Percentiles rank a stretch among this genome's conserved stretches.
Evolutionary conservation across 2,329 filamentous ascomycete species (phyloP).

Genomic region (Scedosporium boydii): DNA sequence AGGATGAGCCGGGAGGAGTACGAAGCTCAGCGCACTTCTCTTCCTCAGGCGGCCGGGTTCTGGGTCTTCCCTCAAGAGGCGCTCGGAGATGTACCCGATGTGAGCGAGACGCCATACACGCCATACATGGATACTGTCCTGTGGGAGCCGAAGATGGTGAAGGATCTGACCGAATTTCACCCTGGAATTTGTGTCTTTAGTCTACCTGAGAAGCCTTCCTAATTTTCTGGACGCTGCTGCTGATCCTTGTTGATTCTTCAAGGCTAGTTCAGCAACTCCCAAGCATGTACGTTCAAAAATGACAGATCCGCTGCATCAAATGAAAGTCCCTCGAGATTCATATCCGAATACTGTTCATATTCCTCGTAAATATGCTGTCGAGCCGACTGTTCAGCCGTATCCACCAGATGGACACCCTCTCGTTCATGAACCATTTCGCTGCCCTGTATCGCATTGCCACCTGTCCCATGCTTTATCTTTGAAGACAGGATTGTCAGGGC

Average conservation of each 20-base stretch:
- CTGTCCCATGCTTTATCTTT: constrained; percentile 18
- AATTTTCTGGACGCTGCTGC: no score
- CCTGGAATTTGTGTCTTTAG: not conserved
- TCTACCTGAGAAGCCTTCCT: not conserved
- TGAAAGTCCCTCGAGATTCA: constrained; percentile 17
- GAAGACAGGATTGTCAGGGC: constrained; percentile 24
- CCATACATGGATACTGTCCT: not conserved
- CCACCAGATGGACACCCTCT: not conserved
- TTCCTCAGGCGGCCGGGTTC: not conserved
- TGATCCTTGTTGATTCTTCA: not conserved
- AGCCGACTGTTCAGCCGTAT: not conserved
- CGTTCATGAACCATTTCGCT: not conserved
- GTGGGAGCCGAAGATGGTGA: not conserved
- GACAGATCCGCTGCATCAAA: constrained; percentile 22
- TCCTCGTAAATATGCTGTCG: not conserved
- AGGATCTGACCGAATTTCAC: not conserved
- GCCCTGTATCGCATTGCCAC: not conserved
- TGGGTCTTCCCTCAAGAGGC: not conserved
- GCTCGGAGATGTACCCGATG: not conserved
- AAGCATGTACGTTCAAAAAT: constrained; percentile 22
- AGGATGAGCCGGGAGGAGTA: not conserved
- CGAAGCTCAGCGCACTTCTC: not conserved
- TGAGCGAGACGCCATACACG: not conserved
- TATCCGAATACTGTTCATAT: not conserved
- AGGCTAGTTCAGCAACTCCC: constrained; percentile 13